These are phyloP conservation scores for Colletotrichum australisinense DNA, from an alignment of 2,329 filamentous ascomycete species.

Conservation along the genomic window DNA sequence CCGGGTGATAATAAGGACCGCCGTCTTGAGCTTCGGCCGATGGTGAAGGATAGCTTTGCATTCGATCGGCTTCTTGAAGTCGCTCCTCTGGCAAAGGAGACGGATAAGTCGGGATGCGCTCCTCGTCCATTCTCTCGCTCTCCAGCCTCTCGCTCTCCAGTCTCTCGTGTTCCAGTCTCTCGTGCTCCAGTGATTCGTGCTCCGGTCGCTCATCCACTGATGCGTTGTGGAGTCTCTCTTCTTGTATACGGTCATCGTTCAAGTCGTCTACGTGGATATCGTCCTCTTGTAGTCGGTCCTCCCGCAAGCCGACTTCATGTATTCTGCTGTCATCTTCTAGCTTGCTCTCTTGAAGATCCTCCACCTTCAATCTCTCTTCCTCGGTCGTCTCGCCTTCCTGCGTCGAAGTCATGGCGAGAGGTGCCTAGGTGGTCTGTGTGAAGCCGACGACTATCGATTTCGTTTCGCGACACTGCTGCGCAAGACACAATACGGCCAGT, in stretches of 20 bases:
- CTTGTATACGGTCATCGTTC: not conserved
- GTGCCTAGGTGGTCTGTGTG: not conserved
- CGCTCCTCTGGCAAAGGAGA: constrained; percentile 23
- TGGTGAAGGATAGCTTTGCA: constrained; percentile 30
- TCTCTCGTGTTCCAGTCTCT: not conserved
- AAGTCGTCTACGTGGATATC: not conserved
- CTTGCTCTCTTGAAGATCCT: constrained; percentile 9
- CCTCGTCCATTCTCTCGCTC: constrained; percentile 2
- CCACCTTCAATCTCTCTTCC: constrained; percentile 26
- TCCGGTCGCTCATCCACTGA: not conserved
- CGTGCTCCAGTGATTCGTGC: not conserved
- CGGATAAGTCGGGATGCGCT: constrained; percentile 27
- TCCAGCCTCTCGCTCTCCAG: not conserved
- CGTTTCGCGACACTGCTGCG: not conserved
- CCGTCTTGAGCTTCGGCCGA: constrained; percentile 23
- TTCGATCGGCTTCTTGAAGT: constrained; percentile 22
- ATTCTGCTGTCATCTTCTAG: constrained; percentile 3
- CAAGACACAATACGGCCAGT: not conserved
- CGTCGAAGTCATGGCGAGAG: constrained; percentile 17
- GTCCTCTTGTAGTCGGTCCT: not conserved
- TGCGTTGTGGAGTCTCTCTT: not conserved
- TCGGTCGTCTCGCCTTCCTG: constrained; percentile 19
- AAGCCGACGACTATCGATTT: not conserved
- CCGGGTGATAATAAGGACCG: constrained; percentile 34
- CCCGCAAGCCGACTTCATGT: not conserved